Percentiles rank a stretch among this genome's conserved stretches.
These are phyloP conservation scores for Fusarium sp. DNA, from an alignment of 2,329 filamentous ascomycete species.

Conservation along the genomic window DNA sequence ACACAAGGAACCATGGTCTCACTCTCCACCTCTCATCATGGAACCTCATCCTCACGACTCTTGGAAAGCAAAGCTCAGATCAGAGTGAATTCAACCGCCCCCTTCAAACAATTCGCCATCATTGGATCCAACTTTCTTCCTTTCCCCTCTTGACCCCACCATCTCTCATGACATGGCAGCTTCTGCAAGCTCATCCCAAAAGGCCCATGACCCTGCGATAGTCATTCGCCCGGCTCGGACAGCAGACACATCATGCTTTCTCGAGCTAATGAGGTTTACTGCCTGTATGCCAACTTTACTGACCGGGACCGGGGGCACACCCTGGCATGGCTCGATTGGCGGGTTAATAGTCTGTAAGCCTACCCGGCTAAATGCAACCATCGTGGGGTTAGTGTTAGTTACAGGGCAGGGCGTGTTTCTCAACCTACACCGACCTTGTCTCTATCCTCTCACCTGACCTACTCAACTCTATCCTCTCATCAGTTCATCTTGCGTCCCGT, in stretches of 20 bases:
- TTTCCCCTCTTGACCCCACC: conserved; percentile 39
- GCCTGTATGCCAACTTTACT: neutral
- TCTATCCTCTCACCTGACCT: neutral
- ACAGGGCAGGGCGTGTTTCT: neutral
- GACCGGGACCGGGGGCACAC: neutral
- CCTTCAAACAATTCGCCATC: neutral
- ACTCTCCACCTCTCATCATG: conserved; percentile 33
- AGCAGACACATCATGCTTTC: conserved; percentile 7
- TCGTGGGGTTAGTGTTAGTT: conserved; percentile 18
- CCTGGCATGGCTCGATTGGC: conserved; percentile 23
- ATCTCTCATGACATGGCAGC: conserved; percentile 30
- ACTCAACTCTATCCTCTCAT: neutral
- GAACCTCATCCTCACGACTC: conserved; percentile 18
- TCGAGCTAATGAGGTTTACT: neutral
- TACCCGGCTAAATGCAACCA: conserved; percentile 36
- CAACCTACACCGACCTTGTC: conserved; percentile 13
- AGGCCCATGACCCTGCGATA: conserved; percentile 15
- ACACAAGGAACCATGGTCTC: conserved; percentile 9
- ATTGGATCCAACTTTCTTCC: conserved; percentile 2
- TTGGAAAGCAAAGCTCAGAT: neutral
- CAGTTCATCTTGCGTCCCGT: conserved; percentile 2
- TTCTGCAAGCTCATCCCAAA: conserved; percentile 6
- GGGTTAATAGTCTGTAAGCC: conserved; percentile 25
- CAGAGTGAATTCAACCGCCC: conserved; percentile 34
- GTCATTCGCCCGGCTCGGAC: conserved; percentile 33